phyloP scores from a whole-genome alignment of 192 early-diverging fungal genomes.

The Coemansia sp. region DNA sequence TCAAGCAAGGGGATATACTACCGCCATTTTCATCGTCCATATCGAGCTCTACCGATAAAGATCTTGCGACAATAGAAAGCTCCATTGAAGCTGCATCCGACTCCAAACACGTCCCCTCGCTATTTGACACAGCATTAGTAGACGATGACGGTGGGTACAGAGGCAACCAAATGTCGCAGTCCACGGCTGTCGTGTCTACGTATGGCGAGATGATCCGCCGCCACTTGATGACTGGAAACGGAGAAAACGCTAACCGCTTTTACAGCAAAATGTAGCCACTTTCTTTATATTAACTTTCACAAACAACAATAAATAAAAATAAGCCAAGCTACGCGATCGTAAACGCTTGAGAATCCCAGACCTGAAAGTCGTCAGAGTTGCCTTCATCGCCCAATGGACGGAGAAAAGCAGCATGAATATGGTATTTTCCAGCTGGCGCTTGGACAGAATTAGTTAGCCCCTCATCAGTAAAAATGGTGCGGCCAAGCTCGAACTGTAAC shows the following conservation, averaged over 20 bases:
- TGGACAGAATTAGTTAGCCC: background rate
- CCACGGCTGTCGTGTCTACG: slow-evolving; percentile 5
- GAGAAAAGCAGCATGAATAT: slow-evolving; percentile 29
- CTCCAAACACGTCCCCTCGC: background rate
- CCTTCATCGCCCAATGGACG: slow-evolving; percentile 36
- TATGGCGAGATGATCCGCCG: slow-evolving; percentile 18
- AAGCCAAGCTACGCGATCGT: background rate
- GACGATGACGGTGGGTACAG: background rate
- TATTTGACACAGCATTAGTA: background rate
- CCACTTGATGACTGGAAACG: slow-evolving; percentile 16
- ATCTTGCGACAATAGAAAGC: background rate
- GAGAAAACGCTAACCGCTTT: slow-evolving; percentile 16
- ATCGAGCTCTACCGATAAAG: background rate
- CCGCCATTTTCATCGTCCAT: background rate
- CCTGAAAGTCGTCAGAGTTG: slow-evolving; percentile 36
- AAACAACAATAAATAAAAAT: no score
- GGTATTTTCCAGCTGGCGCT: slow-evolving; percentile 42
- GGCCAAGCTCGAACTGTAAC: background rate
- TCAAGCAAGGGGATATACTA: background rate
- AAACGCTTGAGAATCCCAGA: slow-evolving; percentile 42
- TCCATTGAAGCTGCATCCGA: background rate
- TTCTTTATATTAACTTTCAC: no score
- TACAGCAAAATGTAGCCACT: slow-evolving; percentile 25
- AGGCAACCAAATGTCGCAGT: background rate
- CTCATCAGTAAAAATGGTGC: slow-evolving; percentile 21